Conservation (phyloP, 2,329 filamentous ascomycete genomes). For the Colletotrichum sp. region DNA sequence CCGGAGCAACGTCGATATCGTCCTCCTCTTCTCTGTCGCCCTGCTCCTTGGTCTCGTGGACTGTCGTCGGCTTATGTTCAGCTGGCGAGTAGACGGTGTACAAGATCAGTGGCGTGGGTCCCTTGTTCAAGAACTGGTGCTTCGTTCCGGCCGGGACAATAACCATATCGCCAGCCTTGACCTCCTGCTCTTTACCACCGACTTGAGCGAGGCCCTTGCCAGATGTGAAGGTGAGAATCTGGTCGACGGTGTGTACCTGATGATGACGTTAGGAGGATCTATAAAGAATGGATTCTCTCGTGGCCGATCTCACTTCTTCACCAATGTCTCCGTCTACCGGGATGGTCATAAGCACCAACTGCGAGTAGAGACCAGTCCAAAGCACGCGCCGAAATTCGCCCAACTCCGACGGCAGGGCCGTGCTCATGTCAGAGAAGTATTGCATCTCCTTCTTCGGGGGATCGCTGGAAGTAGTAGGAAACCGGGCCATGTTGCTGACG, state of each 20-base stretch:
- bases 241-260: conserved; percentile 64
- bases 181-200: conserved; percentile 59
- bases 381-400: conserved; percentile 66
- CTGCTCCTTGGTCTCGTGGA: conserved; percentile 68
- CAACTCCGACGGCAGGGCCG: conserved; percentile 56
- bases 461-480: conserved; percentile 36
- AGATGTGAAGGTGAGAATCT: conserved; percentile 68
- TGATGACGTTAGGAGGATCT: conserved; percentile 20
- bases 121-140: conserved; percentile 69
- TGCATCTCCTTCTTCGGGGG: conserved; percentile 60
- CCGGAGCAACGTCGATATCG: conserved; percentile 64
- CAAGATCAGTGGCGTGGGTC: conserved; percentile 62
- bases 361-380: conserved; percentile 66
- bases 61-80: conserved; percentile 63
- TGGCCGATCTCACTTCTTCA: conserved; percentile 56
- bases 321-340: conserved; percentile 69
- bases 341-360: conserved; percentile 69
- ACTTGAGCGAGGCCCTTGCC: conserved; percentile 64
- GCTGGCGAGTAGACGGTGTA: conserved; percentile 69
- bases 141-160: conserved; percentile 67
- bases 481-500: conserved; percentile 29
- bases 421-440: conserved; percentile 63
- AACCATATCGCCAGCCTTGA: conserved; percentile 41
- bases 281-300: not conserved
- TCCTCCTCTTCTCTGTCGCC: conserved; percentile 67